These are phyloP conservation scores for Chenopodium suecicum DNA, from an alignment of 148 eudicot genomes.

Conservation along the genomic window DNA sequence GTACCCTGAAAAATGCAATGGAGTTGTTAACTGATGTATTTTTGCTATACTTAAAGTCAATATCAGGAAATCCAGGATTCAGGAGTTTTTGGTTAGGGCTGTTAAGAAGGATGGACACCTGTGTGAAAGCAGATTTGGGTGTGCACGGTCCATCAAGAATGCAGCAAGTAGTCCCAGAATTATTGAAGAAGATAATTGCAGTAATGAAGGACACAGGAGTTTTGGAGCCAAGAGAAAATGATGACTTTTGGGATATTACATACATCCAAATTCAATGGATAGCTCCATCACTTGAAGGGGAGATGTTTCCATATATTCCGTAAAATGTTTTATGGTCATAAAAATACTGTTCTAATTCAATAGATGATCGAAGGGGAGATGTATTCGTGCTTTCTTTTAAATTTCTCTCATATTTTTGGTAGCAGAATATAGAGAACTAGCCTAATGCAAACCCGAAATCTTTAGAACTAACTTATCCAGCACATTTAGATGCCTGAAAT, in stretches of 20 bases:
- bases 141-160: constrained; percentile 59
- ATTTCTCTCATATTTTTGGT: not conserved
- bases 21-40: constrained; percentile 68
- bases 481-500: not conserved
- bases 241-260: constrained; percentile 89
- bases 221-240: constrained; percentile 58
- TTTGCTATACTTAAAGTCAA: constrained; percentile 52
- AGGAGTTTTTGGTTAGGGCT: constrained; percentile 80
- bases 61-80: constrained; percentile 55
- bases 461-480: not conserved
- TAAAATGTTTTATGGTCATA: not conserved
- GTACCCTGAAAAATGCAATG: constrained; percentile 74
- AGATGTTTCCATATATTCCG: constrained; percentile 59
- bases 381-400: constrained; percentile 39
- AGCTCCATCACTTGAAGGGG: constrained; percentile 78
- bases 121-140: constrained; percentile 86
- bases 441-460: not conserved
- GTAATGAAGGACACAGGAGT: constrained; percentile 65
- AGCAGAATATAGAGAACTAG: not conserved
- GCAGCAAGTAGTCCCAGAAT: constrained; percentile 59
- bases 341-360: too few species aligned
- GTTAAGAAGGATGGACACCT: constrained; percentile 87
- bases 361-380: constrained; percentile 50
- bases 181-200: constrained; percentile 61
- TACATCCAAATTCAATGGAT: constrained; percentile 96